Evolutionary conservation across 768 basidiomycete genomes (phyloP).

Genomic region (Russula earlei): DNA sequence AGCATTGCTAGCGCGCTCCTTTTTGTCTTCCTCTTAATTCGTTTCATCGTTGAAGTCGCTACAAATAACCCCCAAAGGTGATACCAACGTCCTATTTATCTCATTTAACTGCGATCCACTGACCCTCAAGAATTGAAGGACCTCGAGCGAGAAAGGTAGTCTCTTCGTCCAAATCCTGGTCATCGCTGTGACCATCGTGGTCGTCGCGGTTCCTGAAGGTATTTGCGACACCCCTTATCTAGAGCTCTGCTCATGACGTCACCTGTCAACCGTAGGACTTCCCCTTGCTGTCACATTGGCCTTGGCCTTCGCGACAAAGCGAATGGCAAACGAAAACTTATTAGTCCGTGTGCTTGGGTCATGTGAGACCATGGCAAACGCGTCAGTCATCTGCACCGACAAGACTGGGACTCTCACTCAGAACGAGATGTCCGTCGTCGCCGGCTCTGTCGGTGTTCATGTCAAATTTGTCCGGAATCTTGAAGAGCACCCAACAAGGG

Average conservation of each 20-base stretch:
- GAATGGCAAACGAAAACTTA: constrained; percentile 95
- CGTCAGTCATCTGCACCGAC: constrained; percentile 91
- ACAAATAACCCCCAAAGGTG: constrained; percentile 48
- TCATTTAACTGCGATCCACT: neutral
- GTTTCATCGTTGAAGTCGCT: constrained; percentile 87
- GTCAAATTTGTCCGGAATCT: constrained; percentile 86
- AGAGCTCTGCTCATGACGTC: constrained; percentile 3
- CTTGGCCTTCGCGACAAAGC: constrained; percentile 91
- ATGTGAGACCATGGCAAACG: constrained; percentile 98
- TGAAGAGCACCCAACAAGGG: constrained; percentile 57
- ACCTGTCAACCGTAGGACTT: constrained; percentile 43
- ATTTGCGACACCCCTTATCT: constrained; percentile 14
- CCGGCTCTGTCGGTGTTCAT: constrained; percentile 88
- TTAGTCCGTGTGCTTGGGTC: constrained; percentile 93
- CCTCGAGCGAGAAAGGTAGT: constrained; percentile 75
- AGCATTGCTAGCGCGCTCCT: constrained; percentile 71
- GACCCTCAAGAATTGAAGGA: constrained; percentile 31
- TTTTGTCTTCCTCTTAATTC: constrained; percentile 81
- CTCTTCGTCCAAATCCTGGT: constrained; percentile 89
- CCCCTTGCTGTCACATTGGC: constrained; percentile 95
- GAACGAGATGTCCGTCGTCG: constrained; percentile 93
- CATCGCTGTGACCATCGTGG: constrained; percentile 86
- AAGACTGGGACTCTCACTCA: constrained; percentile 96
- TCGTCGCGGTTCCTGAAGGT: constrained; percentile 85
- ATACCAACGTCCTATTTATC: neutral